A percentile compares a stretch with the other conserved stretches of the same genome.
phyloP scores from a whole-genome alignment of 495 filamentous ascomycete genomes.

The Lepidopterella palustris region DNA sequence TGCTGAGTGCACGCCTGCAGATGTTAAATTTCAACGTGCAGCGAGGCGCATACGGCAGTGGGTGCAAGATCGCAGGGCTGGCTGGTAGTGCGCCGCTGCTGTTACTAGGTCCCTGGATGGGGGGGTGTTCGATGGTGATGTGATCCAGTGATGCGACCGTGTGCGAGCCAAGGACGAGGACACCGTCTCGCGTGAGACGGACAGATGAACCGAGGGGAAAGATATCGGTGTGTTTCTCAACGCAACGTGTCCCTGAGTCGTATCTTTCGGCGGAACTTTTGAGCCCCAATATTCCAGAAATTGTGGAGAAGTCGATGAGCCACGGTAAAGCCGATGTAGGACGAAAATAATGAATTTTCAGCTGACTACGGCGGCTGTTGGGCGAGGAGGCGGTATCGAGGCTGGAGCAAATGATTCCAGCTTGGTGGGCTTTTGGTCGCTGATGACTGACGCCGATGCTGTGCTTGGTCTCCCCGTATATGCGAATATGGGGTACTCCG shows the following conservation, averaged over 20 bases:
- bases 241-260: neutral
- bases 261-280: constrained; percentile 8
- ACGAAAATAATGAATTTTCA: constrained; percentile 6
- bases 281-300: constrained; percentile 1
- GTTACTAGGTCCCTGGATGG: too few relatives aligned
- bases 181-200: neutral
- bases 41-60: neutral
- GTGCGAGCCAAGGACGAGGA: neutral
- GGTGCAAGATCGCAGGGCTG: neutral
- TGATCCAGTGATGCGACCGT: neutral
- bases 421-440: neutral
- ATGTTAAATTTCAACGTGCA: neutral
- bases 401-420: neutral
- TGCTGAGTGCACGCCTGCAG: neutral
- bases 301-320: constrained; percentile 15
- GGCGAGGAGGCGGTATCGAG: neutral
- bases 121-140: neutral
- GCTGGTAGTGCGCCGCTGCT: too few relatives aligned
- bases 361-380: neutral
- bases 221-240: neutral
- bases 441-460: too few relatives aligned
- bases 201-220: too few relatives aligned
- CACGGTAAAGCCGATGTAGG: constrained; percentile 16
- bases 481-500: too few relatives aligned
- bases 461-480: too few relatives aligned